phyloP scores from a whole-genome alignment of 441 rosid genomes.

The Euphorbia schlechtendalii region DNA sequence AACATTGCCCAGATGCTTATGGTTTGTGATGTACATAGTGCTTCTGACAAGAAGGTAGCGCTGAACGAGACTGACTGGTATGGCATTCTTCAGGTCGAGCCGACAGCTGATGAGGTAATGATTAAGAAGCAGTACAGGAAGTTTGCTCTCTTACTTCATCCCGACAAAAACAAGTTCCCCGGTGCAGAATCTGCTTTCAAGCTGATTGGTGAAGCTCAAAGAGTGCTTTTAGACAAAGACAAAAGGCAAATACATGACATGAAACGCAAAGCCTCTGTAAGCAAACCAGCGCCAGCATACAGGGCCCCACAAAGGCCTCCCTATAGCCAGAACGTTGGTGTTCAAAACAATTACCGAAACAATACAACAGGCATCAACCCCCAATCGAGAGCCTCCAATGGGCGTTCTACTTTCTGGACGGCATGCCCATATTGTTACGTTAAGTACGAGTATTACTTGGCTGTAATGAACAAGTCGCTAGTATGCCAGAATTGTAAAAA shows the following conservation, averaged over 20 bases:
- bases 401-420: conserved; percentile 52
- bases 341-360: conserved; percentile 21
- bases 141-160: conserved; percentile 79
- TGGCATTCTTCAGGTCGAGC: conserved; percentile 65
- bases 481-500: conserved; percentile 46
- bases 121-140: conserved; percentile 86
- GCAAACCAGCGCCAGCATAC: conserved; percentile 37
- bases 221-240: conserved; percentile 58
- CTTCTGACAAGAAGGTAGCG: conserved; percentile 42
- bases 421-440: conserved; percentile 52
- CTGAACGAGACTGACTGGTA: conserved; percentile 87
- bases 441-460: conserved; percentile 41
- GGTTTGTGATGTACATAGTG: conserved; percentile 86
- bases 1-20: conserved; percentile 55
- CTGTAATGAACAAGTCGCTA: conserved; percentile 29
- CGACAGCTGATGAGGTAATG: conserved; percentile 50
- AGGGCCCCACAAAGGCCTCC: conserved; percentile 32
- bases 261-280: conserved; percentile 30
- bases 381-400: conserved; percentile 36
- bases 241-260: conserved; percentile 55
- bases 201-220: conserved; percentile 77
- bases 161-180: too few species aligned
- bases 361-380: conserved; percentile 29
- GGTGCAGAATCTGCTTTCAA: conserved; percentile 97
- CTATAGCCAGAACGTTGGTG: conserved; percentile 20